Conservation (phyloP, 73 alveolate genomes). For the Paramecium primaurelia region DNA sequence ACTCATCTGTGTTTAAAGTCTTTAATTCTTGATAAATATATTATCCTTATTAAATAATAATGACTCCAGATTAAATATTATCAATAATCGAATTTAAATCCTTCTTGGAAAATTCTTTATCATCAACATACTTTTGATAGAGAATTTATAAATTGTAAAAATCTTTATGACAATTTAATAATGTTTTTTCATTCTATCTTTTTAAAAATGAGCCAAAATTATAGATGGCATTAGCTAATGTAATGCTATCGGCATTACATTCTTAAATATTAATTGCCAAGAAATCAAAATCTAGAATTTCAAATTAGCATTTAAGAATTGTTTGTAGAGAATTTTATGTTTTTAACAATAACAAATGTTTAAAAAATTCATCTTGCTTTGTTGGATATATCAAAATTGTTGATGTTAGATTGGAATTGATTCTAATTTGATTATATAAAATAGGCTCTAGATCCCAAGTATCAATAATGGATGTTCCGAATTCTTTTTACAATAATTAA, state of each 20-base stretch:
- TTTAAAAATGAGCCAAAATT: neutral
- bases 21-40: neutral
- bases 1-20: neutral
- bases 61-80: conserved; percentile 9
- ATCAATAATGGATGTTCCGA: neutral
- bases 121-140: neutral
- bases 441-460: neutral
- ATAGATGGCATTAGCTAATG: neutral
- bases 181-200: neutral
- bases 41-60: neutral
- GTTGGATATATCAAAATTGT: neutral
- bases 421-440: neutral
- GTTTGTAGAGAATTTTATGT: neutral
- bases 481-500: neutral
- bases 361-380: conserved; percentile 11
- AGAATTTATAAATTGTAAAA: neutral
- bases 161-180: neutral
- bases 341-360: neutral
- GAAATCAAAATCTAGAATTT: neutral
- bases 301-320: neutral
- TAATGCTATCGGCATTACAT: neutral
- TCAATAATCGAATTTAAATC: neutral
- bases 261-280: neutral
- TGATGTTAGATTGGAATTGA: neutral
- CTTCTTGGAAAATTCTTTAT: neutral